Evolutionary conservation across 495 filamentous ascomycete genomes (phyloP), one percentile per base, ranked within the genome.

Genomic region (Achaetomiella virescens): DNA sequence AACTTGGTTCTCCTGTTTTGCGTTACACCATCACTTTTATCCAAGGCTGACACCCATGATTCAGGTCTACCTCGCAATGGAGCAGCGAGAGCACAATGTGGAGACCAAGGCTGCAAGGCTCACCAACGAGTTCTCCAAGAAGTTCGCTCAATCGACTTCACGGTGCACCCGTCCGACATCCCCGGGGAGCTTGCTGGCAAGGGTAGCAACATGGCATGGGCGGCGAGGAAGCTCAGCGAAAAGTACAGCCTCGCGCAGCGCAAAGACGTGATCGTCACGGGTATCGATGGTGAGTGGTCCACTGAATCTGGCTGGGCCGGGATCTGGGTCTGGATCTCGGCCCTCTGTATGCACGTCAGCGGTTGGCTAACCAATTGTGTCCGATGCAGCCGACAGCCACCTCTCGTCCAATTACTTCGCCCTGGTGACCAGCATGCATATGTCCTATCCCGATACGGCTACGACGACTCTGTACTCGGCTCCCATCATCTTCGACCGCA

Each of bases 401-500:
- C 80, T 88, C 21, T 79, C 77, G 18, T 71, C 77, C 44, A 83
- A 81, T 60, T 86, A 86, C 64, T 87, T 87, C 65, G 71, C 74
- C 29, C 73, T 78, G 42, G 78, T 87, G 40, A 82, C 79, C 21
- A 77, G 70, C 25, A 77, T 84, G 65, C 84, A 88, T 59, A 70
- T 74, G 40, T 56, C 70, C 2, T 69, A 83, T 54, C 70, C 76
- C 36, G 75, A 78, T 17, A 82, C 80, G 7, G 76, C 78, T 2
- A 71, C 64, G 18, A 84, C 78, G 2, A 82, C 83, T 2, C 62
- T 87, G 27, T 88, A 88, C 62, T 72, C 80, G 33, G 81, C 81
- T 14, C 84, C 84, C n/a, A 85, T 88, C 48, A 79, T 88, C 44
- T 88, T 87, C 58, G 84, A 87, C 65, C 81, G 84, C 55, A 88